A percentile compares a stretch with the other conserved stretches of the same genome.
Conservation (phyloP, 805 yeast genomes). For the Candida glaebosa region DNA sequence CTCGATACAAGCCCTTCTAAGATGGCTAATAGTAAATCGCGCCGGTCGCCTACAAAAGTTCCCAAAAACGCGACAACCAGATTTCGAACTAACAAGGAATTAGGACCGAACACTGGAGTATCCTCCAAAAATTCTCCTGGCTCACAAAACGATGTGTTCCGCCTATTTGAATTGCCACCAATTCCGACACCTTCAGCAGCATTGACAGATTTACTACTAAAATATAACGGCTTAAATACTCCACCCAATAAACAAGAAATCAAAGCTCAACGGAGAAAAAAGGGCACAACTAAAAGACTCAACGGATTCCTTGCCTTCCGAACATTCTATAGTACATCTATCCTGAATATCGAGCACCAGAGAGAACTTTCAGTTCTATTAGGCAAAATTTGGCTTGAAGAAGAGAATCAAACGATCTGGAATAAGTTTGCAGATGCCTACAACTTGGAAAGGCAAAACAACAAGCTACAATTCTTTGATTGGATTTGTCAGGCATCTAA, state of each 20-base stretch:
- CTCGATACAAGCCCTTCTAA: no score
- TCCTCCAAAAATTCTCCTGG: no score
- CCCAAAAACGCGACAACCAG: slow-evolving; percentile 9
- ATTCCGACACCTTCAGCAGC: slow-evolving; percentile 12
- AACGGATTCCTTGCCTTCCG: slow-evolving; percentile 31
- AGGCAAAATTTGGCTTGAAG: slow-evolving; percentile 24
- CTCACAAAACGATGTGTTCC: slow-evolving; percentile 3
- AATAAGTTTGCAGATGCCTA: slow-evolving; percentile 27
- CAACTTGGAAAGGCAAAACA: slow-evolving; percentile 9
- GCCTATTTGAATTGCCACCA: slow-evolving; percentile 11
- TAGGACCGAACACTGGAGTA: slow-evolving; percentile 1
- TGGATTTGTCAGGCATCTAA: neutral
- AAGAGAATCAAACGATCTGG: slow-evolving; percentile 25
- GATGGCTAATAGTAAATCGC: neutral
- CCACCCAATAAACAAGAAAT: no score
- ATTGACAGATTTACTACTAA: slow-evolving; percentile 9
- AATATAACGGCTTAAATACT: slow-evolving; percentile 8
- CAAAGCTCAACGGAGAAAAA: slow-evolving; percentile 5
- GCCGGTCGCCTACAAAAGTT: slow-evolving; percentile 2
- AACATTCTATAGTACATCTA: slow-evolving; percentile 22
- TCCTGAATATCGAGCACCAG: slow-evolving; percentile 18
- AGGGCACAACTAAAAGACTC: slow-evolving; percentile 12
- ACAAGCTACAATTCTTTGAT: neutral
- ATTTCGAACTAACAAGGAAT: slow-evolving; percentile 5
- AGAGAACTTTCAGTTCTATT: slow-evolving; percentile 19